Base-by-base conservation (phyloP, 495 filamentous ascomycete genomes). In the Penicilliopsis zonata region DNA sequence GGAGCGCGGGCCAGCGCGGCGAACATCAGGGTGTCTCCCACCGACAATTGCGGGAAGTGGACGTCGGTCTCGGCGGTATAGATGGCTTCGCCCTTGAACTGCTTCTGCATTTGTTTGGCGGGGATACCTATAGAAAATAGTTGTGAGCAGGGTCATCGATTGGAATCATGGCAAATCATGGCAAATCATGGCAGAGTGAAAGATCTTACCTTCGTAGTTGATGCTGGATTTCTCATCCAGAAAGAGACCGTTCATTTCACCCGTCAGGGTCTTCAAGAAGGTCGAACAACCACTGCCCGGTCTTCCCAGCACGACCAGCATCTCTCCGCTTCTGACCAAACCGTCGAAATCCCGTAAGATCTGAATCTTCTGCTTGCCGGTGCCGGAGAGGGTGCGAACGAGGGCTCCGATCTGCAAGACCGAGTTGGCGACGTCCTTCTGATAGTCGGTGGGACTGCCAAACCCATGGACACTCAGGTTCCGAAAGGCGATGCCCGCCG, bases 401-500 rank as follows among this genome's bases (percentile, higher is more conserved):
- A 73, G 31, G 5, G 64, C 63, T 13, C 60, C 61, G 9, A 60
- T 41, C 38, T 78, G 68, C 28, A 84, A 53, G 47, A 74, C 67
- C 16, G 77, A 59, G 52, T 85, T 86, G 41, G 68, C 59, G 31
- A 84, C 74, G 54, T 80, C 75, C 60, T 86, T 87, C 50, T 90
- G 83, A 46, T 82, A 88, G 53, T 87, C 82, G 2, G 81, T 82
- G 1, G 78, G 60, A 27, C 67, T 72, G 14, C 82, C 83, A 47
- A 75, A 87, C 18, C 83, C 83, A 53, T 85, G 76, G 14, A 84
- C 76, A 36, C 70, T 81, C 36, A 90, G 59, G 42, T 83, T 72
- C 43, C 67, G 70, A 44, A 65, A 70, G 2, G 58, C 43, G 5
- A 70, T 40, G 21, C 68, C 67, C 5, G 65, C 64, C 18, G 57